Conservation (phyloP, 345 rosid genomes). For the Clarkia xantiana region DNA sequence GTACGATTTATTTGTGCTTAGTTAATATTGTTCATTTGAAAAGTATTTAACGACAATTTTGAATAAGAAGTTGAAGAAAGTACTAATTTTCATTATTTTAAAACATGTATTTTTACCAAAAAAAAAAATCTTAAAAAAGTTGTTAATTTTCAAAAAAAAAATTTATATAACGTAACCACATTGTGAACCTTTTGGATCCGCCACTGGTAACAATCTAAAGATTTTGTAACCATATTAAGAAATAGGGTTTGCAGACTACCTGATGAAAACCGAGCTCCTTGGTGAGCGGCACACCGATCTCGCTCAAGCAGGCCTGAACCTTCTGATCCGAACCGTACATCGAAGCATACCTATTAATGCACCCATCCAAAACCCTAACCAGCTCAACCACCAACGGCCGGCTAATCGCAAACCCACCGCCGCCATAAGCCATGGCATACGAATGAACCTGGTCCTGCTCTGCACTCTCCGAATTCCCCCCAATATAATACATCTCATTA, state of each 20-base stretch:
- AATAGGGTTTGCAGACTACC: constrained; percentile 19
- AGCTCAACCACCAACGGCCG: constrained; percentile 62
- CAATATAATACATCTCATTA: constrained; percentile 77
- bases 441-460: constrained; percentile 77
- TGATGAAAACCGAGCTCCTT: constrained; percentile 86
- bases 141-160: too few species aligned
- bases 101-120: too few species aligned
- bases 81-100: too few species aligned
- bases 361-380: constrained; percentile 60
- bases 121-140: too few species aligned
- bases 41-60: too few species aligned
- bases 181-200: too few species aligned
- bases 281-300: constrained; percentile 68
- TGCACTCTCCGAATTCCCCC: constrained; percentile 72
- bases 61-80: too few species aligned
- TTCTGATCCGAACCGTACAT: constrained; percentile 86
- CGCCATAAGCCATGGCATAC: constrained; percentile 76
- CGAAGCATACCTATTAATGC: constrained; percentile 54
- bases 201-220: too few species aligned
- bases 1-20: too few species aligned
- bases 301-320: constrained; percentile 63
- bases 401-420: constrained; percentile 79
- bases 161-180: too few species aligned
- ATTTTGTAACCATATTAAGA: too few species aligned
- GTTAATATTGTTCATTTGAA: too few species aligned